Base-by-base conservation (phyloP, 2,329 filamentous ascomycete species). In the Biscogniauxia mediterranea region DNA sequence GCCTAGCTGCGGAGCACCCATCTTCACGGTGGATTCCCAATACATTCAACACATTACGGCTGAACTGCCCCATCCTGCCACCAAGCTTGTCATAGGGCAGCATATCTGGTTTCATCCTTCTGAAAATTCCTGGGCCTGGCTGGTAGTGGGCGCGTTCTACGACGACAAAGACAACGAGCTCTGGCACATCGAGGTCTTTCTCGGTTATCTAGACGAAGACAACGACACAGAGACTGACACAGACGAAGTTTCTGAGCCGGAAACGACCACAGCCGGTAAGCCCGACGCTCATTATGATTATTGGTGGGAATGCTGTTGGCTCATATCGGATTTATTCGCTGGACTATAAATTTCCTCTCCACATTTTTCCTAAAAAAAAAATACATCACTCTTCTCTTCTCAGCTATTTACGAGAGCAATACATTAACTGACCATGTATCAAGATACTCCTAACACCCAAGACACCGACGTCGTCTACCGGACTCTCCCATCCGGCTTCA, bases 91-190 rank as follows among this genome's bases (percentile, higher is more conserved):
- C 64, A 74, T 83, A 55, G 80, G 77, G 19, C 80, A 82, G 65
- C 72, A 78, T 58, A 66, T 80, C 52, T 67, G 75, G 56, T 62
- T 71, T 8, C 73, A 72, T 17, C 70, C 68, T 2, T 69, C 73
- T 23, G 67, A 70, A 2, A 72, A 69, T 0, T 75, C 68, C 61
- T 83, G 79, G 78, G 80, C 77, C 17, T 82, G 77, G 76, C 74
- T 83, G 54, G 73, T 81, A 21, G 73, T 81, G 15, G 81, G 76
- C 0, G 76, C 77, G 0, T 84, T 83, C 57, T 82, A 80, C 69
- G 79, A 84, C 71, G 58, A 64, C 1, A 58, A 76, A 9, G 75
- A 76, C 51, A 71, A 69, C 38, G 68, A 76, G 3, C 61, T 84
- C 49, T 84, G 80, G 80, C 81, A 80, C 53, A 79, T 74, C 0